Evolutionary conservation across 2,329 filamentous ascomycete genomes (phyloP).

Genomic region (Trichoderma polysporum): DNA sequence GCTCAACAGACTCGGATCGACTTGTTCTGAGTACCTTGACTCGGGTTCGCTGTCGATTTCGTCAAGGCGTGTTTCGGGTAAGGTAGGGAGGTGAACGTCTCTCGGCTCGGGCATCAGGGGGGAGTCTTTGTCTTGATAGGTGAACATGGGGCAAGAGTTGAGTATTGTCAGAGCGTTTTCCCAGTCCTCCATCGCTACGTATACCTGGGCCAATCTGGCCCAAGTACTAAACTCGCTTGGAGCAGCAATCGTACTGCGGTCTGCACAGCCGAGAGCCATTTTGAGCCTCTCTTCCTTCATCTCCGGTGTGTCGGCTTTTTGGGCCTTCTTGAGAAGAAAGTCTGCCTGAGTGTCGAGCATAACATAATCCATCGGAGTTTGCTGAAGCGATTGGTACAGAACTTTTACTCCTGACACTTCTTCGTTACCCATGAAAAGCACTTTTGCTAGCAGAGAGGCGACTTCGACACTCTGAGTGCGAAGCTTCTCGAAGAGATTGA

Average conservation of each 20-base stretch:
- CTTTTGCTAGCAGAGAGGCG: conserved; percentile 84
- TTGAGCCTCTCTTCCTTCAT: conserved; percentile 67
- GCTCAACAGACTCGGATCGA: conserved; percentile 82
- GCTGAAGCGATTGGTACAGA: conserved; percentile 82
- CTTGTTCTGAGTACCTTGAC: conserved; percentile 76
- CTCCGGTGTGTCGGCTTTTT: conserved; percentile 52
- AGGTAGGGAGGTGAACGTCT: conserved; percentile 80
- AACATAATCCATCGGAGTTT: conserved; percentile 96
- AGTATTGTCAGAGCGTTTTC: conserved; percentile 91
- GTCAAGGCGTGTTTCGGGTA: conserved; percentile 86
- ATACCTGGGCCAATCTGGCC: conserved; percentile 90
- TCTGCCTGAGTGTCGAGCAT: conserved; percentile 92
- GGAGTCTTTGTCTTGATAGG: conserved; percentile 97
- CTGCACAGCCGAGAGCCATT: conserved; percentile 88
- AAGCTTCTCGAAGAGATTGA: conserved; percentile 97
- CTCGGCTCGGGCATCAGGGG: conserved; percentile 92
- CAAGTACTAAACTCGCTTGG: conserved; percentile 97
- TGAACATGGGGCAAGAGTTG: conserved; percentile 99
- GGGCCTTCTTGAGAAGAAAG: conserved; percentile 84
- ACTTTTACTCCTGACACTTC: conserved; percentile 93
- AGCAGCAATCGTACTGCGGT: conserved; percentile 89
- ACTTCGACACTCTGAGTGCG: conserved; percentile 89
- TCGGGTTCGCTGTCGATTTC: conserved; percentile 93
- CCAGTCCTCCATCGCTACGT: conserved; percentile 93
- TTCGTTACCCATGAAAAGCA: conserved; percentile 92